These are phyloP conservation scores for Candida taoyuanica DNA, from an alignment of 805 yeast species.

Conservation along the genomic window DNA sequence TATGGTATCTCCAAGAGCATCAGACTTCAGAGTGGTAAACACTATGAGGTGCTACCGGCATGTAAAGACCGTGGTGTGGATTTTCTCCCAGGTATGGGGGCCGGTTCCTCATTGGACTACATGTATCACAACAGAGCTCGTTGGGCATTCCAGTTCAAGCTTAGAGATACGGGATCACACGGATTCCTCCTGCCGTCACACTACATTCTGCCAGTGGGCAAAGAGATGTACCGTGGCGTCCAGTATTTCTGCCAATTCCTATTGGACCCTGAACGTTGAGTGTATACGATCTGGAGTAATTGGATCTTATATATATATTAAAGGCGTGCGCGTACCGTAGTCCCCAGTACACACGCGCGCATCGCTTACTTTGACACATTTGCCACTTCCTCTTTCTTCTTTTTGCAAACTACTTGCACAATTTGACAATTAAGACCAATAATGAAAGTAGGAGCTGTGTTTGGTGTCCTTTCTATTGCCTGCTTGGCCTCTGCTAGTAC, in stretches of 20 bases:
- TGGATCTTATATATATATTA: background rate
- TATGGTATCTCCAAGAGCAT: conserved; percentile 77
- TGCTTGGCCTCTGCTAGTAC: conserved; percentile 6
- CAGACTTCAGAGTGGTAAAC: conserved; percentile 56
- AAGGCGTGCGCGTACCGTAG: too few species aligned
- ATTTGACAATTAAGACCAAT: background rate
- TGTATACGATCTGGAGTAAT: background rate
- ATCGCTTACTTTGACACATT: background rate
- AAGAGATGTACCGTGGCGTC: conserved; percentile 64
- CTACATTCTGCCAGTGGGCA: conserved; percentile 71
- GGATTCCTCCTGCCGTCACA: conserved; percentile 76
- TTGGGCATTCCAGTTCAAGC: conserved; percentile 81
- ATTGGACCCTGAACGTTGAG: conserved; percentile 33
- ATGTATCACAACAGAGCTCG: conserved; percentile 79
- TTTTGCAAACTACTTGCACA: too few species aligned
- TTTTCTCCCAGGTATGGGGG: conserved; percentile 65
- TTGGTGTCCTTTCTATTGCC: background rate
- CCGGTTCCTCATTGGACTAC: conserved; percentile 77
- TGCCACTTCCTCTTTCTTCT: background rate
- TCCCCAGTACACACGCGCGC: too few species aligned
- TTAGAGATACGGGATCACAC: conserved; percentile 77
- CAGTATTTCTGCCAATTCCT: conserved; percentile 58
- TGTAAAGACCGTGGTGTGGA: conserved; percentile 77
- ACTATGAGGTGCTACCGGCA: conserved; percentile 68
- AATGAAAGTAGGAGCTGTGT: background rate